Conservation (phyloP, 2,329 filamentous ascomycete genomes). For the Venturia effusa region DNA sequence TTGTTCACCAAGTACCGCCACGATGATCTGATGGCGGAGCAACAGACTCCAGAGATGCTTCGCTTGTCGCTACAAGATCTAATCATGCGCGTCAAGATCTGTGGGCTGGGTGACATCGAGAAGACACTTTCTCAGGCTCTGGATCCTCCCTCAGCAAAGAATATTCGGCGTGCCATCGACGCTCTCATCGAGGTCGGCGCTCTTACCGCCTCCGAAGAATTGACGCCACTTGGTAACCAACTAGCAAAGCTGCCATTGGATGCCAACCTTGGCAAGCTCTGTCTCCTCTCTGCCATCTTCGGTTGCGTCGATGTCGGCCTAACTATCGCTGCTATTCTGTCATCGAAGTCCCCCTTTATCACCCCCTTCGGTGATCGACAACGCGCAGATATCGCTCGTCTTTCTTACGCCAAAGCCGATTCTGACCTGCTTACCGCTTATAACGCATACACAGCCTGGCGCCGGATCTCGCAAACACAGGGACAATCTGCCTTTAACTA, state of each 20-base stretch:
- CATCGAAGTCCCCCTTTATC: slow-evolving; percentile 88
- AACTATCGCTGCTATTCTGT: slow-evolving; percentile 85
- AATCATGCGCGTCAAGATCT: slow-evolving; percentile 93
- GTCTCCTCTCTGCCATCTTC: slow-evolving; percentile 77
- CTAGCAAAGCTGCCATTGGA: slow-evolving; percentile 83
- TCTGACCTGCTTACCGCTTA: slow-evolving; percentile 89
- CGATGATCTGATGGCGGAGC: slow-evolving; percentile 72
- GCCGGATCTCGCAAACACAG: slow-evolving; percentile 62
- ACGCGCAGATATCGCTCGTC: slow-evolving; percentile 69
- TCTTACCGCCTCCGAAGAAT: slow-evolving; percentile 66
- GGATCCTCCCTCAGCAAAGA: slow-evolving; percentile 82
- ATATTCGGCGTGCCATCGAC: slow-evolving; percentile 86
- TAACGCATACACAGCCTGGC: slow-evolving; percentile 89
- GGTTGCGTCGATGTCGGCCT: slow-evolving; percentile 84
- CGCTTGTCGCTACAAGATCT: slow-evolving; percentile 88
- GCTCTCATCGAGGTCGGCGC: slow-evolving; percentile 88
- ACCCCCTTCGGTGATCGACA: slow-evolving; percentile 73
- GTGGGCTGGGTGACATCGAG: slow-evolving; percentile 88
- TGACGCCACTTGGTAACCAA: slow-evolving; percentile 78
- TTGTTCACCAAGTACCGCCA: slow-evolving; percentile 86
- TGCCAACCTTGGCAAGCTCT: slow-evolving; percentile 88
- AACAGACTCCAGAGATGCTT: slow-evolving; percentile 94
- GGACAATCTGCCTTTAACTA: slow-evolving; percentile 73
- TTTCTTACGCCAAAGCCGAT: slow-evolving; percentile 71
- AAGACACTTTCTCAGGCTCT: slow-evolving; percentile 78